Percentiles rank a stretch among this genome's conserved stretches.
phyloP scores from a whole-genome alignment of 108 stramenopile species.

The Cyclotella choctawhatcheeana region DNA sequence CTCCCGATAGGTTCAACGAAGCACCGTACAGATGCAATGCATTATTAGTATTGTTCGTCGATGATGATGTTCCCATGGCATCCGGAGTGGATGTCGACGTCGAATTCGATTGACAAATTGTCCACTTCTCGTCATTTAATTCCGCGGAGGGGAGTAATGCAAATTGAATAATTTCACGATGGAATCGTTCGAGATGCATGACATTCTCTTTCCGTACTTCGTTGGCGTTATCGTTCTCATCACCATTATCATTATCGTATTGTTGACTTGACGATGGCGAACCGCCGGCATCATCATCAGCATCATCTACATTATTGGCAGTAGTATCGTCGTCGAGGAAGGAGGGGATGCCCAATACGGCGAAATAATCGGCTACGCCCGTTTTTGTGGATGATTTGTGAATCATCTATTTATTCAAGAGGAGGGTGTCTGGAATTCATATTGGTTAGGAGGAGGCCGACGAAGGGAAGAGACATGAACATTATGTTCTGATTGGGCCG shows the following conservation, averaged over 20 bases:
- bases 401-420: slow-evolving; percentile 7
- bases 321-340: slow-evolving; percentile 9
- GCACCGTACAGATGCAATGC: not conserved
- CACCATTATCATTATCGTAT: not conserved
- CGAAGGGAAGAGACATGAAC: too few species aligned
- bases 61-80: not conserved
- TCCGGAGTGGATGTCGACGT: not conserved
- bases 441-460: not conserved
- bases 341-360: slow-evolving; percentile 68
- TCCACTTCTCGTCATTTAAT: slow-evolving; percentile 12
- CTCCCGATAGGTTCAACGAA: not conserved
- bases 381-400: not conserved
- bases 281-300: too few species aligned
- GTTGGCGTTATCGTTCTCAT: not conserved
- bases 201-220: slow-evolving; percentile 14
- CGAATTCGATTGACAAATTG: not conserved
- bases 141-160: slow-evolving; percentile 6
- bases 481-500: too few species aligned
- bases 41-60: not conserved
- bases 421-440: not conserved
- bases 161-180: slow-evolving; percentile 76
- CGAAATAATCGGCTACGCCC: slow-evolving; percentile 90
- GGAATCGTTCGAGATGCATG: slow-evolving; percentile 64
- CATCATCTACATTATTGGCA: slow-evolving; percentile 45
- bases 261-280: too few species aligned